Evolutionary conservation across 2,329 filamentous ascomycete genomes (phyloP).

Genomic region (Leptographium flavum): DNA sequence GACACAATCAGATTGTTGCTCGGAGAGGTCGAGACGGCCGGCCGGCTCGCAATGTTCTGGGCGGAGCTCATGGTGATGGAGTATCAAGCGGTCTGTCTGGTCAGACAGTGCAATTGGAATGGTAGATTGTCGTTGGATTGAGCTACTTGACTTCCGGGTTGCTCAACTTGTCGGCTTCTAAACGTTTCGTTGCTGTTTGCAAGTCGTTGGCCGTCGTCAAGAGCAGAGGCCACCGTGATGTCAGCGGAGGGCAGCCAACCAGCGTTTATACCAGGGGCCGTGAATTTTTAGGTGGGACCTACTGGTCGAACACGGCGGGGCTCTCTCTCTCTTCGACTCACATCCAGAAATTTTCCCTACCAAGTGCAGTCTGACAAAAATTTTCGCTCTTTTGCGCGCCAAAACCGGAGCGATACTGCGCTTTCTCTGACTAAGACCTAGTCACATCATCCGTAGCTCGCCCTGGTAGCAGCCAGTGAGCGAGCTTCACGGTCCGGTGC

Average conservation of each 20-base stretch:
- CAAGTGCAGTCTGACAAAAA: background rate
- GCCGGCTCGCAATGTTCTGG: conserved; percentile 18
- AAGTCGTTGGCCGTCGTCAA: background rate
- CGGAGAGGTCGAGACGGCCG: conserved; percentile 29
- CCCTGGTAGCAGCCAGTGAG: background rate
- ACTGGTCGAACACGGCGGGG: background rate
- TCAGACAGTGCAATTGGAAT: background rate
- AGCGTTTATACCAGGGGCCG: background rate
- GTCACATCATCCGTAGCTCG: background rate
- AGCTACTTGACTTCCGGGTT: too few species aligned
- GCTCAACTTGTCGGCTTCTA: too few species aligned
- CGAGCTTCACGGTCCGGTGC: background rate
- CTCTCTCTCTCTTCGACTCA: conserved; percentile 1
- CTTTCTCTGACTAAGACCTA: conserved; percentile 3
- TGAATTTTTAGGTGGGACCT: background rate
- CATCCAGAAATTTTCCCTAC: background rate
- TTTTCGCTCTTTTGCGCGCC: background rate
- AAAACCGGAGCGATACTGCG: background rate
- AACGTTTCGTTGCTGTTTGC: background rate
- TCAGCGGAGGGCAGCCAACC: conserved; percentile 4
- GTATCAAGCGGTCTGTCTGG: background rate
- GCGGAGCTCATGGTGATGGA: conserved; percentile 9
- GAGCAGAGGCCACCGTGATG: conserved; percentile 3
- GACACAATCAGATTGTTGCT: conserved; percentile 48
- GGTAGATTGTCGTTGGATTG: too few species aligned